Evolutionary conservation across 23 red algal genomes (phyloP), one percentile per base, ranked within the genome.

Genomic region (Gracilaria gracilis): DNA sequence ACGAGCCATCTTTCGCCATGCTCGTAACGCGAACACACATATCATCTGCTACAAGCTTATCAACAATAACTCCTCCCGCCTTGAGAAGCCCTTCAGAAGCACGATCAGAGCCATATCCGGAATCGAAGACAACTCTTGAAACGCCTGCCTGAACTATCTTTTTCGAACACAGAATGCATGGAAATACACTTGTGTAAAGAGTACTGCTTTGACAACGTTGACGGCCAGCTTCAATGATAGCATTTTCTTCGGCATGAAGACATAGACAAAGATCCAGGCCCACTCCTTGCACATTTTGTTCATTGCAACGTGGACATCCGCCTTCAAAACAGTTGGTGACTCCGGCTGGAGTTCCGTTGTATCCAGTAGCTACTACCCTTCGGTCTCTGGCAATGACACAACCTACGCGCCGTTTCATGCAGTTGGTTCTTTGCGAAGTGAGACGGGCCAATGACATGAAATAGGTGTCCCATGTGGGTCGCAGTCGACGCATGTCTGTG

Each of bases 161-260:
- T 74, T 99, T 99, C 6, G 97, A 80, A 80, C 97, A 99, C 33
- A 87, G 34, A 50, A 99, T 84, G 65, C 97, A 99, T 28, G 97
- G 97, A 89, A 95, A 99, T 33, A 99, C 61, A 37, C 71, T 96
- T 13, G 97, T 93, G 77, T 96, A 99, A 55, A 99, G 64, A 37
- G 86, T 96, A 33, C 69, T 85, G 37, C 61, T 79, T 42, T 85
- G 83, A 61, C 97, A 99, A 20, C 97, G 91, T 21, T 87, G 83
- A 19, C 97, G 82, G 21, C 97, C 97, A 36, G 97, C 97, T 69
- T 99, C 97, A 61, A 99, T 99, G 35, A 99, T 96, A 9, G 97
- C 97, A 48, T 99, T 99, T 69, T 99, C 97, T 64, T 99, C 97
- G 20, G 97, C 97, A 40, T 99, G 97, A 47, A 96, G 82, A 81